Percentiles rank a stretch among this genome's conserved stretches.
Conservation (phyloP, 805 yeast genomes). For the Wickerhamiella domercqiae region DNA sequence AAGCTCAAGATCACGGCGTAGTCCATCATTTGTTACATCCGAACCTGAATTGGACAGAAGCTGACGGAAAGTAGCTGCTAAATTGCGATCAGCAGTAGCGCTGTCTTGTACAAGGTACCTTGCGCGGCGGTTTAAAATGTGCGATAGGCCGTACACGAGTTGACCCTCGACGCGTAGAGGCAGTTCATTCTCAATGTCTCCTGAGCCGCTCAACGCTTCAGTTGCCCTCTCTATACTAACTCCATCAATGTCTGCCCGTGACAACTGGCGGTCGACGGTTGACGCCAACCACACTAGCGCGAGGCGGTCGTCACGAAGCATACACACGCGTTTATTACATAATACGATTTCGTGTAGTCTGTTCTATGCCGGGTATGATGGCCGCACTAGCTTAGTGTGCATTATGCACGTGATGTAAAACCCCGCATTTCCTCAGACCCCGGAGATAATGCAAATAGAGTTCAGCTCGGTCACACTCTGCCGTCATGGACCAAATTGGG, state of each 20-base stretch:
- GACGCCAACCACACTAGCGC: conserved; percentile 4
- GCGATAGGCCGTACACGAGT: conserved; percentile 12
- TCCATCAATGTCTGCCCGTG: conserved; percentile 2
- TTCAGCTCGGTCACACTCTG: no score
- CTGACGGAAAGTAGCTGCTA: conserved; percentile 9
- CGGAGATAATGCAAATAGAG: no score
- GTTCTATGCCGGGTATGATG: no score
- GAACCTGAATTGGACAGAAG: conserved; percentile 2
- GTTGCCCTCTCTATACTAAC: conserved; percentile 2
- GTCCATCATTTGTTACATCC: no score
- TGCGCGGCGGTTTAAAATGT: conserved; percentile 9
- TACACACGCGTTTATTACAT: neutral
- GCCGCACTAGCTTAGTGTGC: no score
- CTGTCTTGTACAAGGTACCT: conserved; percentile 8
- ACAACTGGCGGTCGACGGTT: conserved; percentile 1
- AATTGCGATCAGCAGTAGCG: conserved; percentile 5
- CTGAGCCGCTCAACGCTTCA: neutral
- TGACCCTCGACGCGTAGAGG: conserved; percentile 15
- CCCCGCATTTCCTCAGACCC: no score
- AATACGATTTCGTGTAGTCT: no score
- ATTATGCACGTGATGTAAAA: no score
- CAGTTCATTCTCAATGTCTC: neutral
- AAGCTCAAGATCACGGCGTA: neutral
- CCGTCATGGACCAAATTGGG: neutral
- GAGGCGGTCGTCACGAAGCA: neutral